Conservation (phyloP, 768 basidiomycete genomes). For the Naganishia friedmannii region DNA sequence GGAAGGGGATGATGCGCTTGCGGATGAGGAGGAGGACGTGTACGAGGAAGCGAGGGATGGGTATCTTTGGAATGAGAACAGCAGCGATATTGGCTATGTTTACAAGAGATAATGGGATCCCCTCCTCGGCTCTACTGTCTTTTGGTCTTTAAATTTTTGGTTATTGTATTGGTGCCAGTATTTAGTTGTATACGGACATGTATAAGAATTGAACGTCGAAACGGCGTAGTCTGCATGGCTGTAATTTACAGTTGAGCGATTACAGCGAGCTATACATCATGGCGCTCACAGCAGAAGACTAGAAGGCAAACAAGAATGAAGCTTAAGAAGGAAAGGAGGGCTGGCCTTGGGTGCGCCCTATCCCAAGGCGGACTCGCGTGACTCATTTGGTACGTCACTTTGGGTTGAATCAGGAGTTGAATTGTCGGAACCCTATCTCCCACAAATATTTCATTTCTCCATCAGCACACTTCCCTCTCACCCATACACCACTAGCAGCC, state of each 20-base stretch:
- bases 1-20: conserved; percentile 68
- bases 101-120: conserved; percentile 2
- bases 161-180: background rate
- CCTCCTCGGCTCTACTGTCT: too few species aligned
- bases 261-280: too few species aligned
- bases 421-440: background rate
- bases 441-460: background rate
- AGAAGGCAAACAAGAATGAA: too few species aligned
- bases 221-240: too few species aligned
- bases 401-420: too few species aligned
- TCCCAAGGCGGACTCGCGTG: background rate
- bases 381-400: background rate
- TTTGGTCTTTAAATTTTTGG: too few species aligned
- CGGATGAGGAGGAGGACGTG: conserved; percentile 65
- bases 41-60: conserved; percentile 22
- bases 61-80: conserved; percentile 11
- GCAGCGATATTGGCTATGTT: conserved; percentile 1
- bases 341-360: background rate
- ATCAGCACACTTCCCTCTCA: background rate
- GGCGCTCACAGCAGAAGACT: too few species aligned
- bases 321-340: too few species aligned
- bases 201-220: background rate
- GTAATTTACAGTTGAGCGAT: too few species aligned
- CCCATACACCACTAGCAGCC: background rate
- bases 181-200: background rate